Conservation (phyloP, 1,284 basidiomycete genomes). For the Marasmius tenuissimus region DNA sequence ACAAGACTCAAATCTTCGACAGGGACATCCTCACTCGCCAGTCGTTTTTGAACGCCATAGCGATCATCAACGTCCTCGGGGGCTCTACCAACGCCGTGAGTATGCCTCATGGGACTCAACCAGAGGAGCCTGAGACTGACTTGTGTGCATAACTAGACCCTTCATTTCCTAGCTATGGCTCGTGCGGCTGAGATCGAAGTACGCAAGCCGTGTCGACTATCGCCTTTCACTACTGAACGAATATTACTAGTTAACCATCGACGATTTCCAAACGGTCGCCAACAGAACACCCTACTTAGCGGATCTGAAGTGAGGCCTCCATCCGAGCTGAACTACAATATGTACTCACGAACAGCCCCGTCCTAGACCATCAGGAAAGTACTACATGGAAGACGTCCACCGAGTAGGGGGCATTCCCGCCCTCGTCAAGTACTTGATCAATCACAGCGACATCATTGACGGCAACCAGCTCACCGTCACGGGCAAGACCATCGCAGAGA, state of each 20-base stretch:
- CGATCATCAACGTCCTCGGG: conserved; percentile 81
- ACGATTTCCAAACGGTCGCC: conserved; percentile 90
- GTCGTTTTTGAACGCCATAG: conserved; percentile 92
- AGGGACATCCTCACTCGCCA: conserved; percentile 90
- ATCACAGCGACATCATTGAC: conserved; percentile 86
- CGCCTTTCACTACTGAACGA: not conserved
- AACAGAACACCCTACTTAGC: conserved; percentile 93
- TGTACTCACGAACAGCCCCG: not conserved
- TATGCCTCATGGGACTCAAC: not conserved
- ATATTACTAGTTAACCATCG: conserved; percentile 66
- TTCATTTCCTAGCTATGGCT: conserved; percentile 94
- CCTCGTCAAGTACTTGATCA: conserved; percentile 83
- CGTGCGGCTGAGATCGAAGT: conserved; percentile 80
- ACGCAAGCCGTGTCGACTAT: not conserved
- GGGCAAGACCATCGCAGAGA: conserved; percentile 91
- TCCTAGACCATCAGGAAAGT: conserved; percentile 83
- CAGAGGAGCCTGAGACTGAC: not conserved
- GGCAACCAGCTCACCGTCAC: conserved; percentile 92
- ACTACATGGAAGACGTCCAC: conserved; percentile 97
- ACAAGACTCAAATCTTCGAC: not conserved
- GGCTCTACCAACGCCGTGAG: conserved; percentile 91
- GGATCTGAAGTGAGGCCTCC: conserved; percentile 75
- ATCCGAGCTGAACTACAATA: conserved; percentile 2
- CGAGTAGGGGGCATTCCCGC: conserved; percentile 87
- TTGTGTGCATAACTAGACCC: conserved; percentile 48